A percentile compares a stretch with the other conserved stretches of the same genome.
phyloP scores from a whole-genome alignment of 2,329 filamentous ascomycete species.

The Scedosporium aurantiacum region DNA sequence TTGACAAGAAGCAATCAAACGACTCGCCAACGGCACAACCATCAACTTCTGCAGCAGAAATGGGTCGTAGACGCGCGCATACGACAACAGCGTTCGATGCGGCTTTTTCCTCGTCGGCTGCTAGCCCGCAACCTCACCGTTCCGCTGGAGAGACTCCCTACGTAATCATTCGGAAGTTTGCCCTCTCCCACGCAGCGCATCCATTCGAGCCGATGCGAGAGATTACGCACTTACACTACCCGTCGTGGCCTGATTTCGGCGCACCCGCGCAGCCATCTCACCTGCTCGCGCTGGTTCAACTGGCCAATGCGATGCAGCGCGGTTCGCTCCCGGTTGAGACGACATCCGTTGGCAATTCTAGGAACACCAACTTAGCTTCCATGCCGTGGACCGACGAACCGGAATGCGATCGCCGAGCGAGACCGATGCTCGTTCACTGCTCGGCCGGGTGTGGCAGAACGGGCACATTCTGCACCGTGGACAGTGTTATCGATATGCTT shows the following conservation, averaged over 20 bases:
- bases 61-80: slow-evolving; percentile 39
- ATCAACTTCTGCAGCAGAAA: slow-evolving; percentile 18
- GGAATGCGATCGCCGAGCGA: slow-evolving; percentile 35
- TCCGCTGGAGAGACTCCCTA: slow-evolving; percentile 51
- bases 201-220: slow-evolving; percentile 83
- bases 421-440: slow-evolving; percentile 86
- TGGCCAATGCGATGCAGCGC: slow-evolving; percentile 65
- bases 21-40: slow-evolving; percentile 3
- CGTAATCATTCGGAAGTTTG: slow-evolving; percentile 79
- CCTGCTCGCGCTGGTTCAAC: slow-evolving; percentile 77
- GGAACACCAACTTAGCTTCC: slow-evolving; percentile 16
- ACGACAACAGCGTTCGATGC: slow-evolving; percentile 36
- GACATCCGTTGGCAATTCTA: slow-evolving; percentile 21
- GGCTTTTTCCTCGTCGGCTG: slow-evolving; percentile 15
- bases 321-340: slow-evolving; percentile 39
- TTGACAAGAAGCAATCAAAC: slow-evolving; percentile 24
- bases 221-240: slow-evolving; percentile 89
- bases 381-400: slow-evolving; percentile 46
- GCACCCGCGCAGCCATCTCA: slow-evolving; percentile 82
- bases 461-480: slow-evolving; percentile 92
- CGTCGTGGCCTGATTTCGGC: slow-evolving; percentile 95
- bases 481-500: slow-evolving; percentile 91
- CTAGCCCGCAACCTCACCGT: slow-evolving; percentile 13
- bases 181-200: slow-evolving; percentile 61
- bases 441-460: slow-evolving; percentile 93